Percentiles rank a stretch among this genome's conserved stretches.
These are phyloP conservation scores for Daldinia sp. DNA, from an alignment of 2,329 filamentous ascomycete genomes.

Conservation along the genomic window DNA sequence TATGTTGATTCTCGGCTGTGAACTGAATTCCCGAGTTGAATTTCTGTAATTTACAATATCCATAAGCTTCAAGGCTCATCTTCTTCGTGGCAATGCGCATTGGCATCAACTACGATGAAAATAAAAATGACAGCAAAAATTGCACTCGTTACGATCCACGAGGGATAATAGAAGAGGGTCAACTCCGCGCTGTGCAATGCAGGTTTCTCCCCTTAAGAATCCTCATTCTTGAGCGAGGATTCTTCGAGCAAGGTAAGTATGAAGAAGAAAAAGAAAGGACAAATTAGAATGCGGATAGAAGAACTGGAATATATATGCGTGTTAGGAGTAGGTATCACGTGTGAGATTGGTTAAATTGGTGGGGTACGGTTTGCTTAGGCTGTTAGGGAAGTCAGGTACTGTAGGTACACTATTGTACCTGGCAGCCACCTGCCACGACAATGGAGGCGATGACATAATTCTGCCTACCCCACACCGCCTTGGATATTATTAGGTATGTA, in stretches of 20 bases:
- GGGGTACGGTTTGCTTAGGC: neutral
- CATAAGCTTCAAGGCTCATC: neutral
- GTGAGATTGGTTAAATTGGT: constrained; percentile 6
- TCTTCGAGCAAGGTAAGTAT: constrained; percentile 55
- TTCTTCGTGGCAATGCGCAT: constrained; percentile 33
- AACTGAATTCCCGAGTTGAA: neutral
- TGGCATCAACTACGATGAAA: constrained; percentile 35
- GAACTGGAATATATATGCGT: neutral
- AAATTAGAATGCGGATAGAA: constrained; percentile 1
- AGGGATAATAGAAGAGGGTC: constrained; percentile 53
- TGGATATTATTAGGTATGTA: neutral
- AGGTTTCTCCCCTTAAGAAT: constrained; percentile 56
- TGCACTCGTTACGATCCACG: constrained; percentile 51
- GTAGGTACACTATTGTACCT: neutral
- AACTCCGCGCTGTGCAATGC: constrained; percentile 69
- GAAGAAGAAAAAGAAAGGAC: constrained; percentile 43
- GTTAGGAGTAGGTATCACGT: constrained; percentile 4
- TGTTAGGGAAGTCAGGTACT: neutral
- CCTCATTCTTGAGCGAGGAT: constrained; percentile 48
- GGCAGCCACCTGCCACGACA: constrained; percentile 9
- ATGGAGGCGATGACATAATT: constrained; percentile 20
- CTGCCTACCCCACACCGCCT: constrained; percentile 20
- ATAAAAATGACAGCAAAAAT: constrained; percentile 52
- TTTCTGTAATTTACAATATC: neutral
- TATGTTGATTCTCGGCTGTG: neutral